These are phyloP conservation scores for Suillus hirtellus DNA, from an alignment of 768 basidiomycete genomes.

Conservation along the genomic window DNA sequence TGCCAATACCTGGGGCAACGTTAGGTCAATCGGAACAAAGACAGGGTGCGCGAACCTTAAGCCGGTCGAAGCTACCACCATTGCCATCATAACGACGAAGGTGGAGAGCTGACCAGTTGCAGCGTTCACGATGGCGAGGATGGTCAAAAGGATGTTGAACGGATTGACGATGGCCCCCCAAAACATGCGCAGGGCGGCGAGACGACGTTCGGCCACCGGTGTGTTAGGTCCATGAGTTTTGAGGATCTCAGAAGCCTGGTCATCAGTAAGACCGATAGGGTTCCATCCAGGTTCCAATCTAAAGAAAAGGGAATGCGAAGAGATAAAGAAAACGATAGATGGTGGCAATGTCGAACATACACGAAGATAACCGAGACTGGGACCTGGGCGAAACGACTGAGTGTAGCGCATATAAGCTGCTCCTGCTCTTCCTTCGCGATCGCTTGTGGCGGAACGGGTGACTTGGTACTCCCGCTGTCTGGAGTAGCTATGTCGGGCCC, in stretches of 20 bases:
- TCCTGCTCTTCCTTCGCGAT: neutral
- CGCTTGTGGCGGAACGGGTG: neutral
- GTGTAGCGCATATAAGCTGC: conserved; percentile 6
- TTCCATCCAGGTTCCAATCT: conserved; percentile 30
- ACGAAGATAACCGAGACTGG: conserved; percentile 25
- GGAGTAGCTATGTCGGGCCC: neutral
- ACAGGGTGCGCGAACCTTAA: conserved; percentile 23
- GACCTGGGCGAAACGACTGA: conserved; percentile 29
- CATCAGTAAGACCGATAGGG: conserved; percentile 26
- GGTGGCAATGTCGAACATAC: conserved; percentile 14
- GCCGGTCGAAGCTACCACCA: conserved; percentile 37
- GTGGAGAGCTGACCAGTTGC: conserved; percentile 34
- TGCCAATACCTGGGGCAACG: conserved; percentile 29
- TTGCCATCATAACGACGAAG: conserved; percentile 35
- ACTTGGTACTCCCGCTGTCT: neutral
- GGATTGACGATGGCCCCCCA: conserved; percentile 37
- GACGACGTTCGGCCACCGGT: conserved; percentile 33
- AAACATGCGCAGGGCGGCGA: conserved; percentile 29
- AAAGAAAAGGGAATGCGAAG: neutral
- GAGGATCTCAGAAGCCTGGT: conserved; percentile 21
- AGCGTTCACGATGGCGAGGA: conserved; percentile 34
- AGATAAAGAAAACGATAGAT: neutral
- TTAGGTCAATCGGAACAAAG: neutral
- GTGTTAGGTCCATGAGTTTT: conserved; percentile 27
- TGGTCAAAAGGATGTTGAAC: conserved; percentile 34